Percentiles rank a stretch among this genome's conserved stretches.
Evolutionary conservation across 306 rosid species (phyloP).

Genomic region (Cyclanthera cordifolia): DNA sequence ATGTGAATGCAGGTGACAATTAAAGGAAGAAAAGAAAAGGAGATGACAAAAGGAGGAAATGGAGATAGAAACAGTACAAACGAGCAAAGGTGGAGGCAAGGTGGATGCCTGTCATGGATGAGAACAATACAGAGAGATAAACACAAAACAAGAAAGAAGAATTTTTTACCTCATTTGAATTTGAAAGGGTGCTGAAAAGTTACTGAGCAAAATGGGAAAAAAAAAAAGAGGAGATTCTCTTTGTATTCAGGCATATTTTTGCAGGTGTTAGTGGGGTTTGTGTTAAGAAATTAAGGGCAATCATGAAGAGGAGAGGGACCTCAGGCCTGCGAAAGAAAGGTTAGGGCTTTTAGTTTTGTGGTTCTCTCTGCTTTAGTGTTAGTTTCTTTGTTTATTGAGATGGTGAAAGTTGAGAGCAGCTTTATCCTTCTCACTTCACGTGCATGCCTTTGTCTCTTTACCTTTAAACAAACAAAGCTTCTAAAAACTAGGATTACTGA

Average conservation of each 20-base stretch:
- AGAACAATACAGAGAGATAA: constrained; percentile 44
- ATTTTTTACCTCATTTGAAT: constrained; percentile 35
- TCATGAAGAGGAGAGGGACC: constrained; percentile 15
- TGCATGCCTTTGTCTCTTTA: constrained; percentile 10
- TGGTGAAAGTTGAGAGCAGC: constrained; percentile 15
- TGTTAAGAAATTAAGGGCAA: constrained; percentile 12
- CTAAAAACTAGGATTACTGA: background rate
- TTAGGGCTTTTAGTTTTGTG: background rate
- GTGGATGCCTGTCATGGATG: constrained; percentile 88
- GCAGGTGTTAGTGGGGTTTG: constrained; percentile 15
- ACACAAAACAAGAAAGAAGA: constrained; percentile 44
- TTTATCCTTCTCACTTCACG: constrained; percentile 14
- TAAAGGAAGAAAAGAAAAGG: constrained; percentile 35
- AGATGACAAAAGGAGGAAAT: constrained; percentile 21
- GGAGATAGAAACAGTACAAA: constrained; percentile 22
- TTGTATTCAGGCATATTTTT: constrained; percentile 8
- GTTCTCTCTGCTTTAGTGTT: background rate
- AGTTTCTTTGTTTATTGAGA: background rate
- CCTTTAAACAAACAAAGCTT: background rate
- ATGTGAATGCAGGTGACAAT: constrained; percentile 41
- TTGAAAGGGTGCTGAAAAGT: constrained; percentile 35
- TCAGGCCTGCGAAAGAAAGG: constrained; percentile 1
- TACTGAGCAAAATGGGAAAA: constrained; percentile 6
- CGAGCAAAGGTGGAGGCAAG: constrained; percentile 24
- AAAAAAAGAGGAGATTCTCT: constrained; percentile 6